A percentile compares a stretch with the other conserved stretches of the same genome.
These are phyloP conservation scores for Metarhizium brunneum DNA, from an alignment of 2,329 filamentous ascomycete species.

Conservation along the genomic window DNA sequence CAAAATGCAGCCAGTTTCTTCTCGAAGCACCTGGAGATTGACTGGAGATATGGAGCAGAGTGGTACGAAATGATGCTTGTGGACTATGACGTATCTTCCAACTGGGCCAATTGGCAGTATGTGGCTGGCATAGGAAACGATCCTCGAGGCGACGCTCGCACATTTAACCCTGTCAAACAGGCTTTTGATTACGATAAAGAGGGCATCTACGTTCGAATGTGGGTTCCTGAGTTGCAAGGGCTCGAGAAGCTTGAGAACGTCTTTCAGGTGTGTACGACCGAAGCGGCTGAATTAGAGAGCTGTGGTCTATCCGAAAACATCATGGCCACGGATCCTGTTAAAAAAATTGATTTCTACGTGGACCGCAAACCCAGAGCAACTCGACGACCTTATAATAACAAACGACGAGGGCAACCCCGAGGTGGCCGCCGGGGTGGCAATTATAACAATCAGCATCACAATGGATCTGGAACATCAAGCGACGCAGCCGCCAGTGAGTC, in stretches of 20 bases:
- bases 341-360: conserved; percentile 54
- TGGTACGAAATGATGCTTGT: conserved; percentile 71
- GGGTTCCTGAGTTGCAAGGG: conserved; percentile 58
- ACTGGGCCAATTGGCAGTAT: conserved; percentile 82
- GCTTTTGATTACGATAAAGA: conserved; percentile 66
- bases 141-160: conserved; percentile 58
- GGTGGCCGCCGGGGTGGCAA: conserved; percentile 11
- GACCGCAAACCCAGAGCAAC: conserved; percentile 33
- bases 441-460: background rate
- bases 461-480: background rate
- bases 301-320: conserved; percentile 47
- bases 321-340: conserved; percentile 59
- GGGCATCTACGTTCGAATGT: conserved; percentile 61
- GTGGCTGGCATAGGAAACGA: conserved; percentile 73
- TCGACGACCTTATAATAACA: conserved; percentile 16
- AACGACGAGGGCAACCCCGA: conserved; percentile 15
- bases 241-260: conserved; percentile 47
- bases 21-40: conserved; percentile 61
- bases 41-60: conserved; percentile 74
- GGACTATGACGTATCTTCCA: conserved; percentile 68
- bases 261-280: conserved; percentile 63
- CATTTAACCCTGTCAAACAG: conserved; percentile 78
- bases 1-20: conserved; percentile 72
- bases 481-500: background rate
- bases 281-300: conserved; percentile 45